Evolutionary conservation across 495 filamentous ascomycete species (phyloP), one percentile per base, ranked within the genome.

Genomic region (Trichoderma erinaceum): DNA sequence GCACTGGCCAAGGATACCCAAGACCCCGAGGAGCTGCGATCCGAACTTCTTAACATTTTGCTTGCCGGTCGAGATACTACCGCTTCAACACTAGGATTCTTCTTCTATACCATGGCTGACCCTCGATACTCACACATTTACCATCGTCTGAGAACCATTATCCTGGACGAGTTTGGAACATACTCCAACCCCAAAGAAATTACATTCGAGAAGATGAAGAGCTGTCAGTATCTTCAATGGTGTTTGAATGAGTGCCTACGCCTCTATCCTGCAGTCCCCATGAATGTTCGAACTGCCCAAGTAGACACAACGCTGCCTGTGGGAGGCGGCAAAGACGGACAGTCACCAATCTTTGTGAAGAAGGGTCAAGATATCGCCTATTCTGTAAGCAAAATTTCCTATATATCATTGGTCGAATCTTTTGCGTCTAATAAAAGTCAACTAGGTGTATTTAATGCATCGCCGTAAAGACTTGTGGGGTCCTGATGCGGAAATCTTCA

Each of bases 1-100:
- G 89, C 87, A 18, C 76, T 93, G 29, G 85, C 82, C 7, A 83
- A 82, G 32, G 78, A 82, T 23, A 90, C 84, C 3, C 77, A 84
- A 43, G 81, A 91, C 68, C 82, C 84, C 0, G 79, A 82, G 29
- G 79, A 86, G 32, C 77, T 92, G 25, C 78, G 89, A 41, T 82
- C 86, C 68, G 85, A 90, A 72, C 79, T 88, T 68, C 78, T 91
- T 63, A 87, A 89, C 66, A 81, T 91, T 58, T 79, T 92, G 0
- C 79, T 87, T 1, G 89, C 89, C 0, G 84, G 84, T 1, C 82
- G 87, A 3, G 83, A 86, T 66, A 81, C 83, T 27, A 82, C 80
- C 1, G 88, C 84, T 8, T 81, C 84, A 4, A 76, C 86, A 3
- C 79, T 90, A 13, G 84, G 85, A 64, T 88, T 82, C 80, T 79